Evolutionary conservation across 106 monocot genomes (phyloP).

Genomic region (Phalaenopsis aphrodite): DNA sequence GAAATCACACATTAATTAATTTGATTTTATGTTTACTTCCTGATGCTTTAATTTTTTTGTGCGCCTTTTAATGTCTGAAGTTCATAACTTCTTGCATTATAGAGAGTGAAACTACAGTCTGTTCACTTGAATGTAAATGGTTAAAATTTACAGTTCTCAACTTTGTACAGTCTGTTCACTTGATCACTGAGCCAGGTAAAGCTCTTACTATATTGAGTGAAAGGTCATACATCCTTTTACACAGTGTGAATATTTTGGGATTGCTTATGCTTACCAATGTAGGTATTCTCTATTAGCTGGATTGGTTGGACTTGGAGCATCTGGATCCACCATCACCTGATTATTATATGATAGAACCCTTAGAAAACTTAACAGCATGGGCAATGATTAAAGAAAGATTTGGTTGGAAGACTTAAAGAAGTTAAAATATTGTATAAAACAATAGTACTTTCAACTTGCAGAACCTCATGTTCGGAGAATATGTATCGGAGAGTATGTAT

Average conservation of each 20-base stretch:
- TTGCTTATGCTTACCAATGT: constrained; percentile 36
- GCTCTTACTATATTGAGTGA: background rate
- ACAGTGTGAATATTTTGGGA: background rate
- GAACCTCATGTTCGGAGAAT: too few relatives aligned
- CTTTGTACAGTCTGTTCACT: background rate
- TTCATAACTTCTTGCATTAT: background rate
- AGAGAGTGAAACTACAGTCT: background rate
- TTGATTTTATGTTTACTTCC: background rate
- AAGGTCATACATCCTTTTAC: background rate
- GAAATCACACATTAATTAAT: background rate
- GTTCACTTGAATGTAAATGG: background rate
- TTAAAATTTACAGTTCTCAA: background rate
- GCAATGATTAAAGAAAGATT: background rate
- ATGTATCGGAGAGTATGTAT: too few relatives aligned
- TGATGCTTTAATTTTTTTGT: background rate
- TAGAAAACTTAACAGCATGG: background rate
- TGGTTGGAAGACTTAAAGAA: too few relatives aligned
- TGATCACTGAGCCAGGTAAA: background rate
- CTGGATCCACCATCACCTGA: constrained; percentile 78
- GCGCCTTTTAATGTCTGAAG: background rate
- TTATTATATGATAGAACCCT: background rate
- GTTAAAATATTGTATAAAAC: too few relatives aligned
- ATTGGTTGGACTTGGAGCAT: constrained; percentile 71
- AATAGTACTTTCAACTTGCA: too few relatives aligned
- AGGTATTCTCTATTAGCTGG: constrained; percentile 57